These are phyloP conservation scores for Leccinum arenicola DNA, from an alignment of 768 basidiomycete genomes.

Conservation along the genomic window DNA sequence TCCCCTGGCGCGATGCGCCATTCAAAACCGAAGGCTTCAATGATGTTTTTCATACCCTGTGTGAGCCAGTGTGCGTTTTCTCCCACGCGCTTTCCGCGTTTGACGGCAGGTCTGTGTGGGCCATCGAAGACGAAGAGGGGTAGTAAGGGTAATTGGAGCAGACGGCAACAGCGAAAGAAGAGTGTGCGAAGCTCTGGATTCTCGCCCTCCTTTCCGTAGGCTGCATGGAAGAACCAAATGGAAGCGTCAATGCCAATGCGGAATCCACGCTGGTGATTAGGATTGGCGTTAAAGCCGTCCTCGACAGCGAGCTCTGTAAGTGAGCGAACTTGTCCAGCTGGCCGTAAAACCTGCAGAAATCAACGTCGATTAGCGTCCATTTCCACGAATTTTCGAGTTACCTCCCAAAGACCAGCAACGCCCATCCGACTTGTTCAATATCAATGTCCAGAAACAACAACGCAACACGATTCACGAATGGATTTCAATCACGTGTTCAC, in stretches of 20 bases:
- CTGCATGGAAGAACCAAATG: slow-evolving; percentile 75
- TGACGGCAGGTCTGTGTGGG: slow-evolving; percentile 75
- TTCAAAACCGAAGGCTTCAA: slow-evolving; percentile 74
- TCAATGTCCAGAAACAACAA: neutral
- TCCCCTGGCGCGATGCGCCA: slow-evolving; percentile 87
- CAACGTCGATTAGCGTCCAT: slow-evolving; percentile 9
- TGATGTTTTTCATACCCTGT: slow-evolving; percentile 74
- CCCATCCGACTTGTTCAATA: slow-evolving; percentile 34
- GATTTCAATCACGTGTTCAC: neutral
- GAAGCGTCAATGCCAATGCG: slow-evolving; percentile 85
- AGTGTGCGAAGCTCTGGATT: slow-evolving; percentile 83
- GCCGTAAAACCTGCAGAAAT: slow-evolving; percentile 54
- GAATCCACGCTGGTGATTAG: slow-evolving; percentile 63
- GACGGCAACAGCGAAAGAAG: slow-evolving; percentile 80
- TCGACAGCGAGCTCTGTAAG: slow-evolving; percentile 71
- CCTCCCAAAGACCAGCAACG: slow-evolving; percentile 52
- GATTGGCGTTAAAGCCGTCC: slow-evolving; percentile 73
- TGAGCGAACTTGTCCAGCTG: slow-evolving; percentile 69
- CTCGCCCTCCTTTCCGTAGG: slow-evolving; percentile 74
- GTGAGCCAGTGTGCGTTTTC: slow-evolving; percentile 62
- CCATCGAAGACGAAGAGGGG: slow-evolving; percentile 94
- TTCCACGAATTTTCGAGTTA: slow-evolving; percentile 18
- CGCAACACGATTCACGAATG: neutral
- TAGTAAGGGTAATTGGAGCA: slow-evolving; percentile 76
- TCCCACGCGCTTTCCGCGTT: slow-evolving; percentile 72